A percentile compares a stretch with the other conserved stretches of the same genome.
These are phyloP conservation scores for Saraca asoca DNA, from an alignment of 331 rosid species.

Conservation along the genomic window DNA sequence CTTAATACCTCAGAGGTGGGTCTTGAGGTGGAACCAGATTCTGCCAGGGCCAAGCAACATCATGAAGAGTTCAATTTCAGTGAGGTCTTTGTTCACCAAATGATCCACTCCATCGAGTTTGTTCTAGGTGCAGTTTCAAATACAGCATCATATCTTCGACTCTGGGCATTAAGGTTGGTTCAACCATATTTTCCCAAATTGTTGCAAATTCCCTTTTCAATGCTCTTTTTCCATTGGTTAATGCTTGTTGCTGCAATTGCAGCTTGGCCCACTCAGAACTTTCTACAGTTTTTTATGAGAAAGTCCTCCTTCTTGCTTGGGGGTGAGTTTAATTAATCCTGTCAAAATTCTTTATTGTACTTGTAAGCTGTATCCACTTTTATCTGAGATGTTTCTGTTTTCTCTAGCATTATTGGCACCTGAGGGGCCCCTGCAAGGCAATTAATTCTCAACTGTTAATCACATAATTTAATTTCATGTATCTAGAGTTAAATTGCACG, in stretches of 20 bases:
- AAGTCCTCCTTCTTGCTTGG: slow-evolving; percentile 95
- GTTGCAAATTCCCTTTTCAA: slow-evolving; percentile 24
- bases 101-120: slow-evolving; percentile 98
- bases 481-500: neutral
- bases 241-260: slow-evolving; percentile 43
- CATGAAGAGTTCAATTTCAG: slow-evolving; percentile 89
- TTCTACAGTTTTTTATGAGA: slow-evolving; percentile 97
- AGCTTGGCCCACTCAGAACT: slow-evolving; percentile 99
- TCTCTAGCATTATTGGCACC: slow-evolving; percentile 6
- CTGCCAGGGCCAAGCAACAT: slow-evolving; percentile 87
- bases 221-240: slow-evolving; percentile 14
- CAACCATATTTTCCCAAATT: slow-evolving; percentile 32
- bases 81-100: slow-evolving; percentile 98
- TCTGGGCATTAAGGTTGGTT: slow-evolving; percentile 96
- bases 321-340: slow-evolving; percentile 67
- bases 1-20: slow-evolving; percentile 87
- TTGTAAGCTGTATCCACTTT: neutral
- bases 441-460: neutral
- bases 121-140: slow-evolving; percentile 98
- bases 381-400: slow-evolving; percentile 12
- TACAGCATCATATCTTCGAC: slow-evolving; percentile 99
- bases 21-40: slow-evolving; percentile 82
- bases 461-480: neutral
- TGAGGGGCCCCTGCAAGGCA: neutral
- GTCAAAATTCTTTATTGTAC: slow-evolving; percentile 19